These are phyloP conservation scores for Eucalyptus cloeziana DNA, from an alignment of 345 rosid genomes.

Conservation along the genomic window DNA sequence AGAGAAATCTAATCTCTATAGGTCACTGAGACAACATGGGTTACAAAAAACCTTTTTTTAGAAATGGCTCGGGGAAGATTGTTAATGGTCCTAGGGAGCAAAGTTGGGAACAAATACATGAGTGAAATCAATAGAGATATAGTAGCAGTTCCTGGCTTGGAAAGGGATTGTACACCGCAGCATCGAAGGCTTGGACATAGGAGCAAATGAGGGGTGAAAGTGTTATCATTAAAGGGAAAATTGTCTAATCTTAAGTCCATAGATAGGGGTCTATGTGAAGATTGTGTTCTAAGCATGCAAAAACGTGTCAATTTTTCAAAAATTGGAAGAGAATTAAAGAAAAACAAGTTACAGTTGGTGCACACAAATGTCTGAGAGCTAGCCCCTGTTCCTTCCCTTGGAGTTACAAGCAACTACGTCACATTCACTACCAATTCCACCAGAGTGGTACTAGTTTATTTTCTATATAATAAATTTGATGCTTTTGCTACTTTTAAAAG, in stretches of 20 bases:
- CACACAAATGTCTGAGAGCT: neutral
- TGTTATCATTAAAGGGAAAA: neutral
- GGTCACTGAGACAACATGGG: neutral
- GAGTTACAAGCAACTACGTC: neutral
- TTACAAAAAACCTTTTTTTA: neutral
- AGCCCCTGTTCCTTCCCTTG: neutral
- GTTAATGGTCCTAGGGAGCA: neutral
- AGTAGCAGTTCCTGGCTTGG: neutral
- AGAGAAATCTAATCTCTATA: neutral
- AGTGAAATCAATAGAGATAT: neutral
- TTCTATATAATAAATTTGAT: neutral
- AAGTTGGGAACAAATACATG: neutral
- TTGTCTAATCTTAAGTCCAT: neutral
- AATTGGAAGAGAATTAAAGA: neutral
- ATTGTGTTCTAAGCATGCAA: neutral
- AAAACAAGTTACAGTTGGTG: neutral
- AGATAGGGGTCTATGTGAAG: neutral
- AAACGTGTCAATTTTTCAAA: neutral
- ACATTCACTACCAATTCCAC: neutral
- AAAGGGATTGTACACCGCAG: neutral
- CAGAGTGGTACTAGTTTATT: neutral
- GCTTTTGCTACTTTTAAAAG: neutral
- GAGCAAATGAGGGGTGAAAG: neutral
- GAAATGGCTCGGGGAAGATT: neutral
- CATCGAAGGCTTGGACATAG: neutral